These are phyloP conservation scores for Triticum dicoccoides DNA, from an alignment of 176 grass and related monocot genomes.

Conservation along the genomic window DNA sequence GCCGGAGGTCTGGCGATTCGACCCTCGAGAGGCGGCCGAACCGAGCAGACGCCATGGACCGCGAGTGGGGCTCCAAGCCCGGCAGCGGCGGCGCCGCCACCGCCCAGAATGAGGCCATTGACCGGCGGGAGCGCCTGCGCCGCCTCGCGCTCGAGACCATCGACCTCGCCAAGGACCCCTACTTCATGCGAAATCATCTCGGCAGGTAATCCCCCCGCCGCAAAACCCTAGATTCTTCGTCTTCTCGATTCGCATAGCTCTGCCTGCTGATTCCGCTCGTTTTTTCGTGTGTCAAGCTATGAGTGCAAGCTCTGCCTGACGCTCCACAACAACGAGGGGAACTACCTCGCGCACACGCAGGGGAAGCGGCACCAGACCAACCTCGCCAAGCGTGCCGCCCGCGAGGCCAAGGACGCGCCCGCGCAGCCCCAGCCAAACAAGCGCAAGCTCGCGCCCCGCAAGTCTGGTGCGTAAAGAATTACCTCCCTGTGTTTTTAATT, in stretches of 20 bases:
- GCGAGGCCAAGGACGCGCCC: constrained; percentile 88
- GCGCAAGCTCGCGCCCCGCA: constrained; percentile 76
- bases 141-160: constrained; percentile 96
- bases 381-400: constrained; percentile 91
- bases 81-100: constrained; percentile 89
- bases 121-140: constrained; percentile 91
- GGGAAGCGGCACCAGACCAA: constrained; percentile 98
- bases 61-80: constrained; percentile 94
- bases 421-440: constrained; percentile 96
- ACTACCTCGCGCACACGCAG: constrained; percentile 95
- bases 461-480: constrained; percentile 54
- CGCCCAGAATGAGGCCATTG: constrained; percentile 94
- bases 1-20: neutral
- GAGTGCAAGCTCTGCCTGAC: constrained; percentile 96
- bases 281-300: constrained; percentile 46
- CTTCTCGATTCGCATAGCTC: constrained; percentile 3
- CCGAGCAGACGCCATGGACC: constrained; percentile 69
- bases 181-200: constrained; percentile 99
- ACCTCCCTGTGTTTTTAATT: neutral
- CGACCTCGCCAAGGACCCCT: constrained; percentile 97
- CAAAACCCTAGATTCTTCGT: constrained; percentile 28
- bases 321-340: constrained; percentile 98
- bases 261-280: neutral
- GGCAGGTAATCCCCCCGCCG: constrained; percentile 49
- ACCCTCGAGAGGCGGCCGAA: neutral